These are phyloP conservation scores for Heliamphora exappendiculata DNA, from an alignment of 148 eudicot species.

Conservation along the genomic window DNA sequence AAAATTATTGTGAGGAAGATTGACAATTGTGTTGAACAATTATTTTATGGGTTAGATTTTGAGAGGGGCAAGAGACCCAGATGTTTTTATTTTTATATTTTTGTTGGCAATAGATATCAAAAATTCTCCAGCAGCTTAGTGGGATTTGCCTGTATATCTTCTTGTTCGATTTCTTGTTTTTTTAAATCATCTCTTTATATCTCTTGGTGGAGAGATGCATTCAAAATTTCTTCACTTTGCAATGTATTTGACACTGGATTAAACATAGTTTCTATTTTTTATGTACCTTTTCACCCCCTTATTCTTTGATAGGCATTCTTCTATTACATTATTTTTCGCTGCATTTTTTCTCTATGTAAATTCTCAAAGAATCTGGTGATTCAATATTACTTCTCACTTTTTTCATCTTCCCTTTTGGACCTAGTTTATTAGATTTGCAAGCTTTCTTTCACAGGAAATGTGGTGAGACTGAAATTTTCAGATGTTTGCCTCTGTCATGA, in stretches of 20 bases:
- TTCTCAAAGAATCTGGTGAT: neutral
- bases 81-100: neutral
- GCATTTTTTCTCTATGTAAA: neutral
- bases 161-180: neutral
- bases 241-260: no score
- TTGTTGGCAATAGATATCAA: neutral
- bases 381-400: neutral
- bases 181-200: neutral
- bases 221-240: no score
- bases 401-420: neutral
- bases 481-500: neutral
- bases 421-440: neutral
- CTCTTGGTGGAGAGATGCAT: neutral
- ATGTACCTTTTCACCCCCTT: no score
- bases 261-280: no score
- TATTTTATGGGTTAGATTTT: neutral
- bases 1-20: neutral
- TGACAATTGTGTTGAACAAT: neutral
- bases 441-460: neutral
- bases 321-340: neutral
- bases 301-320: neutral
- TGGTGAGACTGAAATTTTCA: neutral
- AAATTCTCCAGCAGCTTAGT: neutral
- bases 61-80: neutral
- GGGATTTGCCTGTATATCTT: neutral